Evolutionary conservation across 257 asterid species (phyloP).

Genomic region (Nicotiana obtusifolia): DNA sequence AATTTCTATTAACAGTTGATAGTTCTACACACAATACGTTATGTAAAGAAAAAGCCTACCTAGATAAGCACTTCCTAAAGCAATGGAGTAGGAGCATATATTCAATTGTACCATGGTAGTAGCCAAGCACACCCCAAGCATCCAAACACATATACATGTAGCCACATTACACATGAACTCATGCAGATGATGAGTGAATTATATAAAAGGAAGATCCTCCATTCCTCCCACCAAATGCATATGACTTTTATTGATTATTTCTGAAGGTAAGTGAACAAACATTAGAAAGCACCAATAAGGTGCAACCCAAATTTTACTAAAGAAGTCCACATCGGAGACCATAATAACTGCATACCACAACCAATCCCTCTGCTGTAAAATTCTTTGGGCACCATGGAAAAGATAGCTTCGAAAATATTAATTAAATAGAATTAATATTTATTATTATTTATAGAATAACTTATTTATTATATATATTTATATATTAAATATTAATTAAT

Average conservation of each 20-base stretch:
- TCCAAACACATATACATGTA: not conserved
- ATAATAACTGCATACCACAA: not conserved
- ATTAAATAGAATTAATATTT: too few relatives aligned
- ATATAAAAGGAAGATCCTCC: not conserved
- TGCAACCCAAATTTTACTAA: not conserved
- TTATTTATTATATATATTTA: too few relatives aligned
- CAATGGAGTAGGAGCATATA: not conserved
- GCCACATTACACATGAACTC: not conserved
- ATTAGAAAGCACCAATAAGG: not conserved
- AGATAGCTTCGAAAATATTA: too few relatives aligned
- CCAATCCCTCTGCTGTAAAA: not conserved
- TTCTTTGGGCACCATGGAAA: not conserved
- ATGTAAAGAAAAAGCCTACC: not conserved
- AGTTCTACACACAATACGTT: not conserved
- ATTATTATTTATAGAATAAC: too few relatives aligned
- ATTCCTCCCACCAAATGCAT: not conserved
- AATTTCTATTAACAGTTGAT: not conserved
- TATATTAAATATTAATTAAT: too few relatives aligned
- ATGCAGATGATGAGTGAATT: not conserved
- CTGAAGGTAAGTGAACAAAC: not conserved
- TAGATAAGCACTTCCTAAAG: not conserved
- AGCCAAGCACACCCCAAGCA: not conserved
- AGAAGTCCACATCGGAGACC: not conserved
- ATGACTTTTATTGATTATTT: not conserved
- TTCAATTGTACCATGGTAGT: not conserved